Percentiles rank a stretch among this genome's conserved stretches.
These are phyloP conservation scores for Talaromyces sp. DNA, from an alignment of 2,329 filamentous ascomycete genomes.

Conservation along the genomic window DNA sequence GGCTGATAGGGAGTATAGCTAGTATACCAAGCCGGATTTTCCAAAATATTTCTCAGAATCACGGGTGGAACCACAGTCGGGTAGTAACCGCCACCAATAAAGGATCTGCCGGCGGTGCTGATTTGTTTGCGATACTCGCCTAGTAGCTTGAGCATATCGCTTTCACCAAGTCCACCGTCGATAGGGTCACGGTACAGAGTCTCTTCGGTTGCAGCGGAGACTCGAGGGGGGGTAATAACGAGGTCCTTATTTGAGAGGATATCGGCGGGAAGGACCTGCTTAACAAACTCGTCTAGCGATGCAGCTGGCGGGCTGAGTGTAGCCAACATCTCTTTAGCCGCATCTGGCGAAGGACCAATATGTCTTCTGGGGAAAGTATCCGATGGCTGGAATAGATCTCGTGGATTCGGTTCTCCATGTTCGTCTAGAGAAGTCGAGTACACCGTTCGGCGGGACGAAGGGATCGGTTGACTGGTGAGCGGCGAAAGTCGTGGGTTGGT, in stretches of 20 bases:
- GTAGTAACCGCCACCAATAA: constrained; percentile 87
- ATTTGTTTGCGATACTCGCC: constrained; percentile 54
- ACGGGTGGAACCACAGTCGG: constrained; percentile 82
- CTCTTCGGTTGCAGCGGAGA: constrained; percentile 24
- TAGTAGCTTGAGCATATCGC: constrained; percentile 41
- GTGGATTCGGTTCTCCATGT: constrained; percentile 56
- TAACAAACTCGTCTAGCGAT: constrained; percentile 76
- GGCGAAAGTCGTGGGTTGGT: constrained; percentile 26
- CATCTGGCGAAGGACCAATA: constrained; percentile 73
- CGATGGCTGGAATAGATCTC: constrained; percentile 45
- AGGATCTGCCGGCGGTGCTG: constrained; percentile 58
- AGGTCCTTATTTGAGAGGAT: constrained; percentile 68
- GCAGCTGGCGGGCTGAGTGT: constrained; percentile 69
- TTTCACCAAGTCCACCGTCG: constrained; percentile 47
- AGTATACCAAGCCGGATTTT: constrained; percentile 95
- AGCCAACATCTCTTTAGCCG: constrained; percentile 74
- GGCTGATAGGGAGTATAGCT: constrained; percentile 97
- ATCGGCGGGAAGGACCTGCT: constrained; percentile 75
- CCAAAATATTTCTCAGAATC: constrained; percentile 87
- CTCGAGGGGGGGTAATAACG: constrained; percentile 51
- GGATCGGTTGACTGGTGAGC: constrained; percentile 23
- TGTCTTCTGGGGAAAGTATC: constrained; percentile 74
- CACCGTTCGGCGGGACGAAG: constrained; percentile 49
- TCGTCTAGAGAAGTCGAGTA: constrained; percentile 90
- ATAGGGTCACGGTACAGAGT: constrained; percentile 39